These are phyloP conservation scores for Ceratobasidium sp. DNA, from an alignment of 1,284 basidiomycete species.

Conservation along the genomic window DNA sequence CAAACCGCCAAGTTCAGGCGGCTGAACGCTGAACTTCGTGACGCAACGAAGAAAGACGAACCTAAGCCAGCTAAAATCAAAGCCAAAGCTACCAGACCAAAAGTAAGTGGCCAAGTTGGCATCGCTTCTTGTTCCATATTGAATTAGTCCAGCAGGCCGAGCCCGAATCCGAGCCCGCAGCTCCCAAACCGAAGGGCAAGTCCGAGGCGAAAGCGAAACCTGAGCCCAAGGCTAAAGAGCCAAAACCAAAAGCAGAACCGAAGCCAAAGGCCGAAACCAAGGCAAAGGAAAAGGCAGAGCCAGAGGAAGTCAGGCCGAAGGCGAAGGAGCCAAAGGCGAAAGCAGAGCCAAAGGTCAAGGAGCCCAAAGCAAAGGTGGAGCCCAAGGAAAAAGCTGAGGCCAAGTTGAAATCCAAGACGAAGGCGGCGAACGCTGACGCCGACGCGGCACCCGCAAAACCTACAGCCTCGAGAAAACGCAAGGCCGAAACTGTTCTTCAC, in stretches of 20 bases:
- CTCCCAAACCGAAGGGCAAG: background rate
- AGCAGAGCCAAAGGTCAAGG: background rate
- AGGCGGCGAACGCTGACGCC: background rate
- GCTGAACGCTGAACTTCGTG: slow-evolving; percentile 23
- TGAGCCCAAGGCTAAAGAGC: background rate
- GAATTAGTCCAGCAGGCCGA: background rate
- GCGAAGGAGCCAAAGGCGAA: background rate
- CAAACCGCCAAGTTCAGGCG: slow-evolving; percentile 30
- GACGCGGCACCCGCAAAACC: background rate
- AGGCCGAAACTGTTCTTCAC: slow-evolving; percentile 23
- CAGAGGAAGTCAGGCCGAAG: background rate
- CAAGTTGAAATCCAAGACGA: background rate
- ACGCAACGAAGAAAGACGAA: slow-evolving; percentile 10
- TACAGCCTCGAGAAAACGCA: slow-evolving; percentile 13
- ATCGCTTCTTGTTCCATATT: background rate
- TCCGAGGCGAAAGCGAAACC: background rate
- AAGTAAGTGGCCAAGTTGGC: background rate
- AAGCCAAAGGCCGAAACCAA: background rate
- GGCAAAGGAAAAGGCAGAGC: background rate
- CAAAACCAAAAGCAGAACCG: slow-evolving; percentile 19
- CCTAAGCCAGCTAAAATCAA: slow-evolving; percentile 8
- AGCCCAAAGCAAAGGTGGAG: background rate
- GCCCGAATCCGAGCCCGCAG: background rate
- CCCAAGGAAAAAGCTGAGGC: slow-evolving; percentile 9
- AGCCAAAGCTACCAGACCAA: background rate